A percentile compares a stretch with the other conserved stretches of the same genome.
Conservation (phyloP, 2,329 filamentous ascomycete genomes). For the Periconia digitata region DNA sequence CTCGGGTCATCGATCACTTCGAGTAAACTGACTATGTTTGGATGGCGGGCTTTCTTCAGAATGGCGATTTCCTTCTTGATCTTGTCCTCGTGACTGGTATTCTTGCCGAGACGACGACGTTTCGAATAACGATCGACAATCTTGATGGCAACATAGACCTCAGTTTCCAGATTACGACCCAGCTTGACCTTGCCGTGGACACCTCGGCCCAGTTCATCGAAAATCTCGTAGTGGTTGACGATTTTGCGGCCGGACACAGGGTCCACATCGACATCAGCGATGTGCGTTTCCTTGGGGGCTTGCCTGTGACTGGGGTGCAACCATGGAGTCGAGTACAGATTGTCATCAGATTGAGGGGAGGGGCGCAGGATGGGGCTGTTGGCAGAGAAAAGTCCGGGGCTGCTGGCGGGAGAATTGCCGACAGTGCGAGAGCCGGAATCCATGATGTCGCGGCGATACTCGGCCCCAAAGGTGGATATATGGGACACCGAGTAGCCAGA, state of each 20-base stretch:
- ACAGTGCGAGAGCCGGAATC: constrained; percentile 46
- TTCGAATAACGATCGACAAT: constrained; percentile 97
- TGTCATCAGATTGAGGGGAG: constrained; percentile 34
- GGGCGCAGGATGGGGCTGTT: constrained; percentile 33
- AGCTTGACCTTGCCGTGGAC: constrained; percentile 98
- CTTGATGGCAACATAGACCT: constrained; percentile 90
- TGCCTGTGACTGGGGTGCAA: constrained; percentile 53
- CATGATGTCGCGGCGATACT: constrained; percentile 36
- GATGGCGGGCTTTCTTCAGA: constrained; percentile 94
- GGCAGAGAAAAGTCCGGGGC: constrained; percentile 51
- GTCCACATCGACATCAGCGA: constrained; percentile 88
- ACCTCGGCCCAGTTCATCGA: constrained; percentile 92
- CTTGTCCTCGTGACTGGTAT: constrained; percentile 73
- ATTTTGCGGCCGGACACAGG: constrained; percentile 87
- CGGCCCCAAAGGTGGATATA: constrained; percentile 43
- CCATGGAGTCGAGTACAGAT: constrained; percentile 53
- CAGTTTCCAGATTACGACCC: constrained; percentile 75
- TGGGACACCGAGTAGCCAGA: constrained; percentile 41
- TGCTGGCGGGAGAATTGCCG: constrained; percentile 50
- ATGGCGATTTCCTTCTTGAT: constrained; percentile 97
- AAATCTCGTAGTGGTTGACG: constrained; percentile 97
- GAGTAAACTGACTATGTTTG: constrained; percentile 92
- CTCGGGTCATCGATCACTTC: constrained; percentile 98
- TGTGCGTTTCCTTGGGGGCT: constrained; percentile 70
- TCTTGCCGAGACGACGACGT: constrained; percentile 80